Evolutionary conservation across 2,329 filamentous ascomycete genomes (phyloP).

Genomic region (Ophiognomonia clavigignenti-juglandacearum): DNA sequence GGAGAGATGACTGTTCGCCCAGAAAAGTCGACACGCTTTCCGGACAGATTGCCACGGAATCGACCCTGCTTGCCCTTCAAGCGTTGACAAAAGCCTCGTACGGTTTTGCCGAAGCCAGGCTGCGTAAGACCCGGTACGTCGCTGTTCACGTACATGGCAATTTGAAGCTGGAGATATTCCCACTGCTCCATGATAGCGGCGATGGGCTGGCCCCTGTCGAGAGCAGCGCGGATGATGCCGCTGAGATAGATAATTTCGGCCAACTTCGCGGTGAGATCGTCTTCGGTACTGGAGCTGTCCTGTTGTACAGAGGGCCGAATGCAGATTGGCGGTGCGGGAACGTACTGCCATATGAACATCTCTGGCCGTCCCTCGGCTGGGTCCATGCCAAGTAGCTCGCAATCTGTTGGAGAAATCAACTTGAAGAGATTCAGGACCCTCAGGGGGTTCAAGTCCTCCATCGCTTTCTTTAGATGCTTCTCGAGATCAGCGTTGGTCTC

Average conservation of each 20-base stretch:
- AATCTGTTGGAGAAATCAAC: constrained; percentile 77
- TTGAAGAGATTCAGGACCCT: constrained; percentile 88
- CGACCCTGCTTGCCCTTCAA: constrained; percentile 96
- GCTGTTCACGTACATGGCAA: constrained; percentile 97
- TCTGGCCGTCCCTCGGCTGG: constrained; percentile 84
- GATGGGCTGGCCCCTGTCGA: constrained; percentile 78
- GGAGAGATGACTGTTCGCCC: constrained; percentile 96
- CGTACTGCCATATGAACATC: constrained; percentile 96
- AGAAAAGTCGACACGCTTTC: constrained; percentile 98
- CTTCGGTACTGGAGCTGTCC: constrained; percentile 89
- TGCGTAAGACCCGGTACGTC: constrained; percentile 91
- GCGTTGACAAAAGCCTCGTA: constrained; percentile 89
- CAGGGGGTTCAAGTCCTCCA: constrained; percentile 90
- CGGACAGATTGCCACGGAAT: constrained; percentile 93
- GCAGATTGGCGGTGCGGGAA: constrained; percentile 89
- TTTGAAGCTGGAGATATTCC: constrained; percentile 93
- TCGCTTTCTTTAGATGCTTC: constrained; percentile 84
- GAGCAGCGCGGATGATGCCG: constrained; percentile 74
- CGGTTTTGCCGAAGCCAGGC: constrained; percentile 79
- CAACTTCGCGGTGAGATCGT: constrained; percentile 95
- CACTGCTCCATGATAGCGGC: constrained; percentile 95
- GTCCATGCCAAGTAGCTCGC: constrained; percentile 85
- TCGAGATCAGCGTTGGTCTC: constrained; percentile 77
- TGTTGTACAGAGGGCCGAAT: constrained; percentile 92
- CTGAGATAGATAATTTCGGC: constrained; percentile 94